These are phyloP conservation scores for Penicillium olsonii DNA, from an alignment of 2,329 filamentous ascomycete species.

Conservation along the genomic window DNA sequence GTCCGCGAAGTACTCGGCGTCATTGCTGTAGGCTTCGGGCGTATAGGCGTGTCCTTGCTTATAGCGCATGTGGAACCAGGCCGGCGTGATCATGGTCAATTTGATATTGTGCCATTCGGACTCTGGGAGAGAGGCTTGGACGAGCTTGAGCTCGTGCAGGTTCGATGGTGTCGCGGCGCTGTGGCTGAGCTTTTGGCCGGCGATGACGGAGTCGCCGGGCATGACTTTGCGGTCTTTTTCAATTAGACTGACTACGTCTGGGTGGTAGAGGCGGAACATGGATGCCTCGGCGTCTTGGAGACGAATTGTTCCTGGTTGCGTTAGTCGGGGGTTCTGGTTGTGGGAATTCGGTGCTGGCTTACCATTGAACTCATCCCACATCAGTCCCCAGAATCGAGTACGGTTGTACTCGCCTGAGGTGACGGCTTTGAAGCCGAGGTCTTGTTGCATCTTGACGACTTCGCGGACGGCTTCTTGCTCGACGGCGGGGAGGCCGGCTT, in stretches of 20 bases:
- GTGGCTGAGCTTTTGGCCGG: constrained; percentile 25
- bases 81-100: constrained; percentile 66
- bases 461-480: constrained; percentile 20
- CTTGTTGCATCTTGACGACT: constrained; percentile 25
- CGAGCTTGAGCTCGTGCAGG: constrained; percentile 24
- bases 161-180: constrained; percentile 21
- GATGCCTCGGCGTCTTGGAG: constrained; percentile 28
- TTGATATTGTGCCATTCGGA: constrained; percentile 66
- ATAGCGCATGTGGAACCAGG: constrained; percentile 69
- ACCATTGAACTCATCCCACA: constrained; percentile 28
- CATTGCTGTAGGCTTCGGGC: constrained; percentile 56
- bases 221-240: constrained; percentile 30
- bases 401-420: constrained; percentile 25
- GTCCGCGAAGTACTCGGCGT: constrained; percentile 64
- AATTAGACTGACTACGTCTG: constrained; percentile 29
- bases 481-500: constrained; percentile 18
- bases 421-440: constrained; percentile 23
- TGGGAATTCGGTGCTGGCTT: background rate
- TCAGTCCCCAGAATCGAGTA: constrained; percentile 27
- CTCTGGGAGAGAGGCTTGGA: constrained; percentile 49
- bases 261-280: constrained; percentile 30
- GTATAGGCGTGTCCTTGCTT: constrained; percentile 58
- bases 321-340: constrained; percentile 48
- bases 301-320: constrained; percentile 45
- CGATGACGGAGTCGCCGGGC: constrained; percentile 30